Evolutionary conservation across 208 protist species (phyloP), one percentile per base, ranked within the genome.

Genomic region (Leishmania tropica): DNA sequence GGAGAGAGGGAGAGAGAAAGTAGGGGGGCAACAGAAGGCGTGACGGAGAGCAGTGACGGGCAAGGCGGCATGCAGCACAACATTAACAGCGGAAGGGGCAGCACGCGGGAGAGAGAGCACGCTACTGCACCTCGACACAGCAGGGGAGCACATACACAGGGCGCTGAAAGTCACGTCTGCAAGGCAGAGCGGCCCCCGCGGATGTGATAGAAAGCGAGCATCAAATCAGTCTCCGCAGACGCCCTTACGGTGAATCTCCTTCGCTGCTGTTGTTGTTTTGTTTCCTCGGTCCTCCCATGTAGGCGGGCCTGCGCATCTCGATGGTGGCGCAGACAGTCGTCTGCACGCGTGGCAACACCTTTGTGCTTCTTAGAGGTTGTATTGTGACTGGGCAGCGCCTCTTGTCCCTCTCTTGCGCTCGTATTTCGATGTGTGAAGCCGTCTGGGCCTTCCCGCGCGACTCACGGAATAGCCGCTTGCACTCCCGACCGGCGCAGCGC

Each of bases 401-500:
- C 62, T 7, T 68, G 58, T 64, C 62, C 31, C 31, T 31, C 31
- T 40, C 13, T 19, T 35, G 31, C 15, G 62, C 62, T 40, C 62
- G 31, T 68, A 19, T 17, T 19, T 68, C 62, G 13, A 8, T 40
- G 62, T 11, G 4, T 40, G 31, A 19, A 68, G 13, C 13, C 3
- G 62, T 21, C 31, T 2, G 13, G 40, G 31, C 31, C 31, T 35
- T 31, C 31, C 31, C 62, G 3, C 62, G 40, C 0, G 4, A n/a
- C 24, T 60, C 35, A 75, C 10, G 47, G 71, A 60, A 75, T 45
- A 4, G 31, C 31, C 13, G 75, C 7, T 15, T 67, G 54, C 10
- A 84, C 75, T 11, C 74, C 58, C 13, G 71, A 78, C 70, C 15
- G 24, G 31, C 17, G 76, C 70, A 85, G 72, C 6, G 40, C 56